A percentile compares a stretch with the other conserved stretches of the same genome.
Evolutionary conservation across 805 yeast species (phyloP).

Genomic region (Candida koratica): DNA sequence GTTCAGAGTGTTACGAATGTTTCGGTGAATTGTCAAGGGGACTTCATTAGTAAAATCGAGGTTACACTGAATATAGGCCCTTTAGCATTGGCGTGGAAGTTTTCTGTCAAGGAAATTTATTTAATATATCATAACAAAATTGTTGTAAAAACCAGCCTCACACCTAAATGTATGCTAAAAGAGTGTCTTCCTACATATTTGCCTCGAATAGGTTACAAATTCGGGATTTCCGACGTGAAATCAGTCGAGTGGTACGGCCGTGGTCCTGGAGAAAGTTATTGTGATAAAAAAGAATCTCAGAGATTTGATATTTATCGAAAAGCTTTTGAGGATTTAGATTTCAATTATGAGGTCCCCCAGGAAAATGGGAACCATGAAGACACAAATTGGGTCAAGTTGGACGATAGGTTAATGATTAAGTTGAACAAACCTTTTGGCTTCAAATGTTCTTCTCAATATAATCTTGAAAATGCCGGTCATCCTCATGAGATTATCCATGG

Average conservation of each 20-base stretch:
- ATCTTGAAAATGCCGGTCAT: slow-evolving; percentile 16
- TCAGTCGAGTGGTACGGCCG: slow-evolving; percentile 28
- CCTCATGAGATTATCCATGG: slow-evolving; percentile 15
- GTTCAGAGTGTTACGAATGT: slow-evolving; percentile 8
- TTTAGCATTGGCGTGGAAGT: slow-evolving; percentile 24
- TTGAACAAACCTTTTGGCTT: slow-evolving; percentile 12
- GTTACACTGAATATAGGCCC: slow-evolving; percentile 20
- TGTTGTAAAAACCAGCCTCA: slow-evolving; percentile 8
- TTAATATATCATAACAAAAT: slow-evolving; percentile 9
- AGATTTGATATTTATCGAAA: slow-evolving; percentile 19
- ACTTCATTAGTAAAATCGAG: slow-evolving; percentile 7
- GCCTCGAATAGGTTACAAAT: slow-evolving; percentile 35
- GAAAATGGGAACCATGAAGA: slow-evolving; percentile 32
- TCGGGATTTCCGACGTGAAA: slow-evolving; percentile 13
- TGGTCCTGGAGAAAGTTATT: slow-evolving; percentile 32
- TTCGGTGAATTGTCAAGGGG: background rate
- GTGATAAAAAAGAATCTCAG: slow-evolving; percentile 26
- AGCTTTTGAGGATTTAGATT: slow-evolving; percentile 16
- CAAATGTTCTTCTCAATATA: slow-evolving; percentile 15
- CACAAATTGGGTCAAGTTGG: slow-evolving; percentile 23
- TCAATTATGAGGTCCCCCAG: slow-evolving; percentile 30
- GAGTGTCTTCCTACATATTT: slow-evolving; percentile 18
- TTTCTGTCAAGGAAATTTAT: slow-evolving; percentile 13
- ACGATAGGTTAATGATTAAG: slow-evolving; percentile 9
- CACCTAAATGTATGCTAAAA: slow-evolving; percentile 7